Evolutionary conservation across 1,139 yeast species (phyloP), one percentile per base, ranked within the genome.

Genomic region (Debaryomyces udenii): DNA sequence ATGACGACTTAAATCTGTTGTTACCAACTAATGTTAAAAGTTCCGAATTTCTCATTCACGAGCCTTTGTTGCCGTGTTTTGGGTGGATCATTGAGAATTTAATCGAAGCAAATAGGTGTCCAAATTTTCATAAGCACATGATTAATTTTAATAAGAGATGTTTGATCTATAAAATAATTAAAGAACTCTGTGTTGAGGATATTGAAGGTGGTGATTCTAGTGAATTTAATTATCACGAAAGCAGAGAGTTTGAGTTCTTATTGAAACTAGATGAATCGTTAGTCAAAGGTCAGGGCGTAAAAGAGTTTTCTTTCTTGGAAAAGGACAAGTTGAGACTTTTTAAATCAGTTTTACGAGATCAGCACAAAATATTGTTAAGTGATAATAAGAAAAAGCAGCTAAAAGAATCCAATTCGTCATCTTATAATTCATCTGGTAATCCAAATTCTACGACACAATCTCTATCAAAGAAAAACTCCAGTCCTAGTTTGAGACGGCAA

Each of bases 51-150:
- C 56, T 59, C 22, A 62, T 58, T 22, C 51, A 61, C 17, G 78
- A 71, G 40, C 74, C 75, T 1, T 61, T 72, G 35, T 61, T 73
- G n/a, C 95, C 96, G 2, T 91, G 97, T 57, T 80, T 90, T 49
- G 97, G 98, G 7, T 73, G 78, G 79, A 62, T 74, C 15, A 68
- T 74, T 39, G 77, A 73, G 43, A 71, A 71, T 45, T 58, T 73
- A 38, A 49, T 73, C 31, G 70, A 64, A 27, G 57, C 66, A 3
- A 68, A 68, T 48, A 64, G 55, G 41, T 59, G 70, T 31, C 68
- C 75, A 13, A 68, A 64, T 20, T 72, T 59, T 51, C 56, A 58
- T 46, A 51, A 56, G 30, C 46, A 48, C 4, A 48, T 48, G 24
- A 60, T 74, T 40, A 73, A 74, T 46, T 72, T 73, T 51, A 70